Evolutionary conservation across 2,329 filamentous ascomycete genomes (phyloP), one percentile per base, ranked within the genome.

Genomic region (Chrysosporium queenslandicum): DNA sequence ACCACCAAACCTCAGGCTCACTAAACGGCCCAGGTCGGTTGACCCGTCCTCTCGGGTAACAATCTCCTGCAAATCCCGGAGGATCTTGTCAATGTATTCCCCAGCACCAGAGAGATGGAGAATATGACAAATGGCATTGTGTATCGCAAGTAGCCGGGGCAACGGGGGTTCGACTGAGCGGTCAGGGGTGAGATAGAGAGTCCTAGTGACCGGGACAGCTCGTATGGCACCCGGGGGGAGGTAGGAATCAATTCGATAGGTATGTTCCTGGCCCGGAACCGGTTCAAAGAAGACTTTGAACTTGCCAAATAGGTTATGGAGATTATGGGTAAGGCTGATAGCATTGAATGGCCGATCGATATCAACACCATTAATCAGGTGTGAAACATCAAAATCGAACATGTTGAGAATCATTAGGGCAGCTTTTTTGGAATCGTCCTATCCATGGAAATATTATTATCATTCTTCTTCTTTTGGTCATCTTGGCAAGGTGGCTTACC

Each of bases 271-370:
- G 20, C 16, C 21, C 2, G 41, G 20, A 27, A 45, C 20, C 5
- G 34, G n/a, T 18, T 37, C 34, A 9, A 37, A 18, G 14, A 37
- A 37, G 18, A 37, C n/a, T 9, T 5, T 16, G 9, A 37, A 37
- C 14, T 37, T 37, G 34, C 34, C 34, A 37, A 37, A 18, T 16
- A 16, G 9, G 45, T 6, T 27, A 58, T 69, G 66, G 40, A 64
- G 32, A 7, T 37, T 16, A 25, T 37, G 47, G 9, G 59, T 62
- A 29, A 71, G 59, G 4, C 66, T 68, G 12, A 71, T 58, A 16
- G 70, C 69, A 56, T 74, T 74, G 23, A 58, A 56, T 23, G 68
- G 66, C 45, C 63, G 61, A 55, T 73, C 68, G 50, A 72, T 71
- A 12, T 70, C 60, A 30, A 54, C 50, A 42, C 69, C 69, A 39